Conservation (phyloP, 257 asterid genomes). For the Nicotiana tabacum region DNA sequence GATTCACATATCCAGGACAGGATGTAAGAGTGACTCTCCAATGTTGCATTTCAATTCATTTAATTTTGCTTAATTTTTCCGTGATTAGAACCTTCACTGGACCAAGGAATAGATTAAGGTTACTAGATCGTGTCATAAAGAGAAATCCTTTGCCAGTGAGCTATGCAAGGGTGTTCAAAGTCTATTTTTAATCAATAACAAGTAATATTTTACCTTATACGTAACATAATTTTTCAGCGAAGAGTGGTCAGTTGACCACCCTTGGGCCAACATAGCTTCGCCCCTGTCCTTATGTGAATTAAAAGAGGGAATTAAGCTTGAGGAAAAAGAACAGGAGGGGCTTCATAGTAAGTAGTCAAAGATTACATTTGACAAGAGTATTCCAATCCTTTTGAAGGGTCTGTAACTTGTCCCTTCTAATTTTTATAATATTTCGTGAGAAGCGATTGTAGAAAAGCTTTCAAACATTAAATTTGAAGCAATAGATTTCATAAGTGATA, state of each 20-base stretch:
- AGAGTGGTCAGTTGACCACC: too few species aligned
- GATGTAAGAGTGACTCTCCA: neutral
- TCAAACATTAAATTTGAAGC: neutral
- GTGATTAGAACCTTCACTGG: neutral
- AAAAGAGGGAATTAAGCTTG: neutral
- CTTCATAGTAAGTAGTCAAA: neutral
- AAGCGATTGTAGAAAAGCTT: too few species aligned
- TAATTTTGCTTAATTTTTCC: neutral
- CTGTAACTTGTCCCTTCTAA: neutral
- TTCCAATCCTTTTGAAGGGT: neutral
- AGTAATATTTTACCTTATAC: too few species aligned
- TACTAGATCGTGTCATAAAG: neutral
- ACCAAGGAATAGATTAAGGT: neutral
- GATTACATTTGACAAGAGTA: neutral
- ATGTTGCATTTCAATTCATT: neutral
- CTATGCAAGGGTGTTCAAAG: too few species aligned
- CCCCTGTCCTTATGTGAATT: neutral
- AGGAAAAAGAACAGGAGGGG: neutral
- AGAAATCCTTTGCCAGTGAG: neutral
- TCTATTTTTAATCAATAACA: too few species aligned
- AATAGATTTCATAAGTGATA: neutral
- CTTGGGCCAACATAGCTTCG: too few species aligned
- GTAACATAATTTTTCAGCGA: too few species aligned
- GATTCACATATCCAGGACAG: neutral
- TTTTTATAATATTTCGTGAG: too few species aligned